Conservation (phyloP, 345 rosid genomes). For the Melaleuca quinquenervia region DNA sequence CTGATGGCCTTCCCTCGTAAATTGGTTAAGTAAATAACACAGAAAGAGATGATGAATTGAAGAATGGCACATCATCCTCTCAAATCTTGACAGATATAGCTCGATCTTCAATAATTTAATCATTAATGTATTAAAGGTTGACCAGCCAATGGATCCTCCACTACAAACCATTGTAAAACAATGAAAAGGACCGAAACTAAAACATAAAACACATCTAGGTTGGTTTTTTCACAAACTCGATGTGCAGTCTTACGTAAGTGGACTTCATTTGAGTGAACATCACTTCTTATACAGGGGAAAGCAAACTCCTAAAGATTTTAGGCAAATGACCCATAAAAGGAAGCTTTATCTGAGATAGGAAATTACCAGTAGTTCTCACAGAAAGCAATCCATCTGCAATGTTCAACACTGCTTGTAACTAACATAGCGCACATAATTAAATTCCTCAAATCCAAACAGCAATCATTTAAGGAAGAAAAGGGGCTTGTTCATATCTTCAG, state of each 20-base stretch:
- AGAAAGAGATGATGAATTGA: background rate
- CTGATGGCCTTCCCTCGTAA: background rate
- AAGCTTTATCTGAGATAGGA: background rate
- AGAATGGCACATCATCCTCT: background rate
- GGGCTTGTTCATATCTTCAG: background rate
- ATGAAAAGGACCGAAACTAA: background rate
- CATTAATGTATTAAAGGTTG: background rate
- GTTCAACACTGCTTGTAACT: background rate
- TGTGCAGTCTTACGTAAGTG: background rate
- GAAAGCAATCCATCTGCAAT: constrained; percentile 73
- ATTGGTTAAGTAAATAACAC: background rate
- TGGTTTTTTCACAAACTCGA: background rate
- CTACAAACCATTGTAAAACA: background rate
- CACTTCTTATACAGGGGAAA: background rate
- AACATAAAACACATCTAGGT: background rate
- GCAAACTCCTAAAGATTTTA: background rate
- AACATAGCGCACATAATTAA: background rate
- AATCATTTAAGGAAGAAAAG: background rate
- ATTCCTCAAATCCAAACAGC: background rate
- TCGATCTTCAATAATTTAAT: background rate
- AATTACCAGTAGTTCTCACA: constrained; percentile 68
- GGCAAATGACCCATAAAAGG: background rate
- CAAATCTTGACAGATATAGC: no score
- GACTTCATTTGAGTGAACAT: background rate
- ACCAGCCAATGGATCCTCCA: background rate